A percentile compares a stretch with the other conserved stretches of the same genome.
Conservation (phyloP, 2,329 filamentous ascomycete genomes). For the Blastomyces parvus region DNA sequence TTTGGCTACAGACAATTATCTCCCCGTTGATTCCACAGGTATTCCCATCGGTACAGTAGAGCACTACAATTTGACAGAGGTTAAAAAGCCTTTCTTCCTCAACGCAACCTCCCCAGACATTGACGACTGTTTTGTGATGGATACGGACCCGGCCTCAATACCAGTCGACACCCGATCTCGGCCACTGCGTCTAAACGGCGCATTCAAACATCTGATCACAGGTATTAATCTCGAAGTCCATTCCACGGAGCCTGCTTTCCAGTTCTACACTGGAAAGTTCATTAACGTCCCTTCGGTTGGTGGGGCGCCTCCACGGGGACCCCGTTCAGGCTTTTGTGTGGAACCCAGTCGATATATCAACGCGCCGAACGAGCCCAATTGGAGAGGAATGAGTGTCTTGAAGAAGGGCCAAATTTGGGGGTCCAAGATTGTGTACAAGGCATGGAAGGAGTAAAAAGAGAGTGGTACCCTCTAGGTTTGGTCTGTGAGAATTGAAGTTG, state of each 20-base stretch:
- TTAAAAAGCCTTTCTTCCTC: conserved; percentile 61
- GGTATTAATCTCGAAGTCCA: conserved; percentile 74
- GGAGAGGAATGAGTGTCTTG: conserved; percentile 67
- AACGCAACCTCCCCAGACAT: conserved; percentile 63
- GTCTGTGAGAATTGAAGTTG: background rate
- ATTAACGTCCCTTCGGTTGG: conserved; percentile 62
- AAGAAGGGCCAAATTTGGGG: conserved; percentile 82
- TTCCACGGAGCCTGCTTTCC: conserved; percentile 91
- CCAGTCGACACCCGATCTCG: conserved; percentile 56
- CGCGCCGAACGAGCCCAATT: conserved; percentile 69
- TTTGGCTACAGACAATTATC: conserved; percentile 53
- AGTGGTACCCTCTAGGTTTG: background rate
- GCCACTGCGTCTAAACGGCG: conserved; percentile 58
- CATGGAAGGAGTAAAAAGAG: conserved; percentile 57
- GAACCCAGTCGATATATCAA: conserved; percentile 90
- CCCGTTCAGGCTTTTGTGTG: conserved; percentile 75
- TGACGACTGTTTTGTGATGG: conserved; percentile 83
- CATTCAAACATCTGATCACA: conserved; percentile 63
- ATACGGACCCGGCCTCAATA: conserved; percentile 50
- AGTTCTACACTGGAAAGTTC: conserved; percentile 87
- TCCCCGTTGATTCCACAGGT: conserved; percentile 61
- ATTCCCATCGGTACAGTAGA: conserved; percentile 65
- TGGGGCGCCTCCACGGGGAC: conserved; percentile 52
- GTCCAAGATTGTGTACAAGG: conserved; percentile 69
- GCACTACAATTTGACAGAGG: conserved; percentile 54